Base-by-base conservation (phyloP, 2,329 filamentous ascomycete species). In the Alternaria sp. region DNA sequence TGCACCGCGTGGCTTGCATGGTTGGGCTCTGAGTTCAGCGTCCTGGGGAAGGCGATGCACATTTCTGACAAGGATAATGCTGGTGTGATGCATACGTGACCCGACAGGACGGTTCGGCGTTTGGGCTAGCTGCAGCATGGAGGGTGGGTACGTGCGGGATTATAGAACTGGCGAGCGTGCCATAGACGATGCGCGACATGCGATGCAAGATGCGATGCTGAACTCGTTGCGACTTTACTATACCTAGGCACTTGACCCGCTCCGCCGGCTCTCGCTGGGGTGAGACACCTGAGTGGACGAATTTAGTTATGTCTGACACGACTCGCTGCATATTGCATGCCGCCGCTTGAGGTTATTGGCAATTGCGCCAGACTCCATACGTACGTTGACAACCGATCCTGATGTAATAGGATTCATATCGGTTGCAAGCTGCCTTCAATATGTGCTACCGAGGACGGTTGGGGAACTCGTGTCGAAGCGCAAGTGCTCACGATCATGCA, bases 1-100 rank as follows among this genome's bases (percentile, higher is more conserved):
- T 61, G 47, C 53, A 56, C 60, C 57, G 60, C 60, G 43, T 61
- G 60, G 60, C 60, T 51, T 61, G 55, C 60, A 61, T 61, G 60
- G 60, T 61, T 61, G 55, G 60, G 60, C 60, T 58, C 44, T 56
- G 25, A 53, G 18, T 20, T 55, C 44, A 41, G 14, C 6, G 28
- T 25, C 20, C 28, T 41, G 49, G 30, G 49, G 30, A 53, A 41
- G 14, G 30, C 49, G 28, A 53, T 26, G 54, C 58, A 21, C 43
- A 14, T 15, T 28, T 18, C 26, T 15, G 11, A 50, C 54, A 53
- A 44, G 60, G 54, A 26, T 58, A 9, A 49, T 58, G 45, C 45
- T 56, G 28, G 46, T 18, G 14, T 21, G 43, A 11, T 18, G 59
- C 55, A 49, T 55, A 33, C 26, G 6, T 15, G 41, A 12, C 46